These are phyloP conservation scores for Schizosaccharomyces pombe DNA, from an alignment of 805 yeast species.

Conservation along the genomic window DNA sequence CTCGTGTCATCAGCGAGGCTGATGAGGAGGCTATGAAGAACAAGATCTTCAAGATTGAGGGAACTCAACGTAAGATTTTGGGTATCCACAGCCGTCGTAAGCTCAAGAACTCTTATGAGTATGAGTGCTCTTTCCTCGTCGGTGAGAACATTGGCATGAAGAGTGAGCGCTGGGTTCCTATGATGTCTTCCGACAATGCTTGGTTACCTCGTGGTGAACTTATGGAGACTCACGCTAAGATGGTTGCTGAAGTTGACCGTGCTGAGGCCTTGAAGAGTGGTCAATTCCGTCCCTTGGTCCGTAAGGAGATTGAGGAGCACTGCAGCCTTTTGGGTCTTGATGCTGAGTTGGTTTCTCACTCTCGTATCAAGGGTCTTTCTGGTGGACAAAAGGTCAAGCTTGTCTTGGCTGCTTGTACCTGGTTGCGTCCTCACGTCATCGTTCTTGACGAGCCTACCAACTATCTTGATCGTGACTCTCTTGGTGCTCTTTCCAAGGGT, in stretches of 20 bases:
- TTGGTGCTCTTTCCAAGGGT: constrained; percentile 98
- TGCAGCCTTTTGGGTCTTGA: constrained; percentile 97
- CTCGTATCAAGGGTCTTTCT: constrained; percentile 98
- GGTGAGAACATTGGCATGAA: constrained; percentile 99
- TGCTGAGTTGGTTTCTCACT: constrained; percentile 96
- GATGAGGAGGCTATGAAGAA: constrained; percentile 90
- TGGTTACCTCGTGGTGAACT: constrained; percentile 99
- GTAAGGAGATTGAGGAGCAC: constrained; percentile 98
- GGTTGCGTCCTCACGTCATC: constrained; percentile 99
- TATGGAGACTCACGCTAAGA: constrained; percentile 89
- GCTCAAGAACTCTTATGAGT: constrained; percentile 99
- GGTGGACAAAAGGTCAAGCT: constrained; percentile 99
- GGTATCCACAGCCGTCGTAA: constrained; percentile 93
- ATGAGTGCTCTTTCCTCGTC: constrained; percentile 88
- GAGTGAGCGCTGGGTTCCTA: constrained; percentile 97
- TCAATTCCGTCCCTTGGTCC: constrained; percentile 98
- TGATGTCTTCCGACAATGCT: constrained; percentile 98
- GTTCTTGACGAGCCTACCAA: constrained; percentile 99
- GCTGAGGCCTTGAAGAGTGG: constrained; percentile 99
- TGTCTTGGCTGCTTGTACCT: constrained; percentile 98
- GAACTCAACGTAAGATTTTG: constrained; percentile 90
- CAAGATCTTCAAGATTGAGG: constrained; percentile 97
- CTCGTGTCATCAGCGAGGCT: constrained; percentile 88
- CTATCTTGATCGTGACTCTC: constrained; percentile 96
- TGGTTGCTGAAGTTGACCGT: constrained; percentile 99